A percentile compares a stretch with the other conserved stretches of the same genome.
Conservation (phyloP, 2,329 filamentous ascomycete genomes). For the Graphilbum sp. region DNA sequence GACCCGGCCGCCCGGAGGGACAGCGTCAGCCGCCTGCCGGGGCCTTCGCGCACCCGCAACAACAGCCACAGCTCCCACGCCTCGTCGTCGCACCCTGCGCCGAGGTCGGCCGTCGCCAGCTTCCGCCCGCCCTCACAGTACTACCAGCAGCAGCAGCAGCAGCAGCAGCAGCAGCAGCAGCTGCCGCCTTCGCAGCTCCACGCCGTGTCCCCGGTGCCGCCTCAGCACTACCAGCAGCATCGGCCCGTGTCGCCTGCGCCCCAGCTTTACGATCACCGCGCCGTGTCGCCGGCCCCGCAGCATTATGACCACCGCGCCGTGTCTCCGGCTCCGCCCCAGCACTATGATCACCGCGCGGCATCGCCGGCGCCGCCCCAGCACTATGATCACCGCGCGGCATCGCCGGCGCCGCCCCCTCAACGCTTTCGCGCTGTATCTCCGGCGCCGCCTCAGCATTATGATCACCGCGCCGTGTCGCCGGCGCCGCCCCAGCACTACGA, state of each 20-base stretch:
- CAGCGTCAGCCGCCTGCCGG: constrained; percentile 13
- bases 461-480: background rate
- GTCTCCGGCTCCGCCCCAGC: background rate
- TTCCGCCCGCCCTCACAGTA: constrained; percentile 3
- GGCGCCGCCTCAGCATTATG: background rate
- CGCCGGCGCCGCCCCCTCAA: background rate
- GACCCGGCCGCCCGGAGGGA: constrained; percentile 10
- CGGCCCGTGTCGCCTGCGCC: background rate
- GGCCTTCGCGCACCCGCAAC: constrained; percentile 9
- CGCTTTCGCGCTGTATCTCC: background rate
- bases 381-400: background rate
- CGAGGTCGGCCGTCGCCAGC: constrained; percentile 10
- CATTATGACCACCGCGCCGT: background rate
- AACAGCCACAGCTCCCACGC: constrained; percentile 6
- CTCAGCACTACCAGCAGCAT: background rate
- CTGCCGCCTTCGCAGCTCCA: background rate
- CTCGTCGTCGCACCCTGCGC: constrained; percentile 20
- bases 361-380: background rate
- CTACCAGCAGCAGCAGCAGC: constrained; percentile 7
- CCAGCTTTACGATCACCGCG: background rate
- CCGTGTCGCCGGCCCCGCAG: background rate
- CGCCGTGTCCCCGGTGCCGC: background rate
- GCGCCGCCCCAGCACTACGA: constrained; percentile 1
- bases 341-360: background rate
- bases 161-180: constrained; percentile 3